Conservation (phyloP, 2,329 filamentous ascomycete species). For the Dryadomyces sulphureus region DNA sequence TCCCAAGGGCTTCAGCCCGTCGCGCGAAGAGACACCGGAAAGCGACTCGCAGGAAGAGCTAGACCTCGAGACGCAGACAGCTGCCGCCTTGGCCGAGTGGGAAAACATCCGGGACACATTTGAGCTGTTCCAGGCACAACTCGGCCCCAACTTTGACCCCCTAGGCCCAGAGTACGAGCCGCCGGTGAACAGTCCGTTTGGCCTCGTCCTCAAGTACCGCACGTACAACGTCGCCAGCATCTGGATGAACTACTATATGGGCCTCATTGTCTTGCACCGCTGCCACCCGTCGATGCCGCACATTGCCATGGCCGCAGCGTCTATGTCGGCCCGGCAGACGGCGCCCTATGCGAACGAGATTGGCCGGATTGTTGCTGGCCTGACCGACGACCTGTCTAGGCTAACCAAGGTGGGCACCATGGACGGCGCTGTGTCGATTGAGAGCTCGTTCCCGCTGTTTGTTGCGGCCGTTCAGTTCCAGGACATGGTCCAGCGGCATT, state of each 20-base stretch:
- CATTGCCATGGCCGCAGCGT: slow-evolving; percentile 74
- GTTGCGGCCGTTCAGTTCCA: slow-evolving; percentile 71
- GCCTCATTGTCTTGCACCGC: slow-evolving; percentile 67
- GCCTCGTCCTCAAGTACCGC: slow-evolving; percentile 64
- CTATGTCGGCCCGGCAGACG: slow-evolving; percentile 60
- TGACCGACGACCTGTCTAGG: slow-evolving; percentile 39
- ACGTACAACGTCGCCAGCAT: slow-evolving; percentile 78
- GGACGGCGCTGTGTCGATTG: slow-evolving; percentile 68
- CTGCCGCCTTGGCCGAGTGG: slow-evolving; percentile 68
- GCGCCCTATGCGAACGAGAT: slow-evolving; percentile 56
- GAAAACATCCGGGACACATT: slow-evolving; percentile 59
- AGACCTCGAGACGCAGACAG: slow-evolving; percentile 49
- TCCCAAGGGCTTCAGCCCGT: slow-evolving; percentile 40
- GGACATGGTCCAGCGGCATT: slow-evolving; percentile 56
- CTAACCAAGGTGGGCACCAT: slow-evolving; percentile 54
- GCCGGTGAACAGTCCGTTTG: slow-evolving; percentile 61
- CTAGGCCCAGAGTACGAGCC: slow-evolving; percentile 52
- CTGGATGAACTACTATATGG: slow-evolving; percentile 80
- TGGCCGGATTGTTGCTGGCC: slow-evolving; percentile 65
- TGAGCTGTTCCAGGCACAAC: slow-evolving; percentile 44
- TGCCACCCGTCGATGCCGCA: slow-evolving; percentile 84
- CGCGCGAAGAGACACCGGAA: slow-evolving; percentile 25
- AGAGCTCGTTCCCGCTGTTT: slow-evolving; percentile 70
- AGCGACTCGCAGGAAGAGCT: slow-evolving; percentile 32
- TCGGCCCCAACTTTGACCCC: slow-evolving; percentile 64